phyloP scores from a whole-genome alignment of 805 yeast species.

The Candida golubevii region DNA sequence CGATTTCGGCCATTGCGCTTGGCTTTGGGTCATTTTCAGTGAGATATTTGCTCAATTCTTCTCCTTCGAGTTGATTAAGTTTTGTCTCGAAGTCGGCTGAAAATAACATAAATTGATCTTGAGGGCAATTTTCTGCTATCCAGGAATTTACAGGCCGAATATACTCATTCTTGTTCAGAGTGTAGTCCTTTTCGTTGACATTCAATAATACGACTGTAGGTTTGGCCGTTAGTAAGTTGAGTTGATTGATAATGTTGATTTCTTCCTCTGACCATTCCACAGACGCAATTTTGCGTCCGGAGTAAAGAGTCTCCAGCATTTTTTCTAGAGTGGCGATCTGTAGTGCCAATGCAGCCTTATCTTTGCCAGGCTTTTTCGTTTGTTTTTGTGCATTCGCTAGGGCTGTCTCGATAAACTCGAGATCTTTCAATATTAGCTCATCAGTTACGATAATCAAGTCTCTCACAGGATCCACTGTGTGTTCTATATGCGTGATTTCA shows the following conservation, averaged over 20 bases:
- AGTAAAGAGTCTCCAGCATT: constrained; percentile 31
- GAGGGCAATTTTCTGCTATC: constrained; percentile 65
- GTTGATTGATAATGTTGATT: constrained; percentile 60
- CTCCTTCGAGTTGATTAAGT: constrained; percentile 10
- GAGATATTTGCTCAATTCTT: constrained; percentile 16
- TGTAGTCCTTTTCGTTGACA: constrained; percentile 66
- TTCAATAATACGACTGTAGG: constrained; percentile 80
- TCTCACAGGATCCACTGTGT: constrained; percentile 18
- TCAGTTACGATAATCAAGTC: constrained; percentile 38
- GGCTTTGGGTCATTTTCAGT: constrained; percentile 30
- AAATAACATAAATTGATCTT: constrained; percentile 36
- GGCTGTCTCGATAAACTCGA: constrained; percentile 57
- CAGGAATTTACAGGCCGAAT: constrained; percentile 52
- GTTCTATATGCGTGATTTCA: constrained; percentile 19
- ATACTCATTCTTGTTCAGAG: constrained; percentile 49
- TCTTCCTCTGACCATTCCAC: constrained; percentile 60
- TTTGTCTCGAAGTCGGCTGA: constrained; percentile 49
- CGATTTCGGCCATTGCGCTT: constrained; percentile 58
- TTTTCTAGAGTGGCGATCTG: constrained; percentile 30
- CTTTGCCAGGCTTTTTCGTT: constrained; percentile 27
- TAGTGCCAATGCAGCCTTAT: constrained; percentile 21
- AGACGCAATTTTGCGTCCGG: constrained; percentile 58
- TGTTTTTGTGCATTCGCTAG: constrained; percentile 28
- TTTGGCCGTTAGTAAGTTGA: constrained; percentile 78
- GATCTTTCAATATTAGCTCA: constrained; percentile 56